Conservation (phyloP, 2,329 filamentous ascomycete genomes). For the Cylindrodendrum hubeiense region DNA sequence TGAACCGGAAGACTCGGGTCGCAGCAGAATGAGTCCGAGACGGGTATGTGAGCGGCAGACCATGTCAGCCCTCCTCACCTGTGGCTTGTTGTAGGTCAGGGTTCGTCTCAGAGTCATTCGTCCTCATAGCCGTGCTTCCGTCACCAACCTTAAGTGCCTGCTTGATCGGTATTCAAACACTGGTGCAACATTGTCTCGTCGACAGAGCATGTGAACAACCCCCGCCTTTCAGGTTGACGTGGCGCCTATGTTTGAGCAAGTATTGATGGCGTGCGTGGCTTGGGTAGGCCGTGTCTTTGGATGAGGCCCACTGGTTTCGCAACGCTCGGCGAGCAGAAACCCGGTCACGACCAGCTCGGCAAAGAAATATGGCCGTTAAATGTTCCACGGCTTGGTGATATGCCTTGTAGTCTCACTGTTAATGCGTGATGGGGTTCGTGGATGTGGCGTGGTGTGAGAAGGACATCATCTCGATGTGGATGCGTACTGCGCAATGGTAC, state of each 20-base stretch:
- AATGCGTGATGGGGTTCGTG: background rate
- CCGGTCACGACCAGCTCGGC: background rate
- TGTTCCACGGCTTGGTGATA: background rate
- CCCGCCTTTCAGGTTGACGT: background rate
- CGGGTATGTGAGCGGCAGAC: background rate
- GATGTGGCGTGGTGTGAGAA: background rate
- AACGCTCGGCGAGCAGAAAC: background rate
- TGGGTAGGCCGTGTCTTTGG: background rate
- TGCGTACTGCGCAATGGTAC: background rate
- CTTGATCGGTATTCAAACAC: background rate
- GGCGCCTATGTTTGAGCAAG: background rate
- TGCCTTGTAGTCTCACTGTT: background rate
- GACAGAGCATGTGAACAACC: background rate
- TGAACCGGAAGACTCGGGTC: background rate
- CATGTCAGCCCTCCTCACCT: background rate
- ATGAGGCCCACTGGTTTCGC: background rate
- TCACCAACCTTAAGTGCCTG: background rate
- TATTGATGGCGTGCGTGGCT: background rate
- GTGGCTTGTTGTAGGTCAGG: background rate
- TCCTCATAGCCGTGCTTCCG: background rate
- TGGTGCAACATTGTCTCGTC: background rate
- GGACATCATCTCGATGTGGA: background rate
- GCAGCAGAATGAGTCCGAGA: too few relatives aligned
- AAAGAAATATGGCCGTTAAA: background rate
- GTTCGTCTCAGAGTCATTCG: too few relatives aligned